A percentile compares a stretch with the other conserved stretches of the same genome.
These are phyloP conservation scores for Lachnellula occidentalis DNA, from an alignment of 2,329 filamentous ascomycete species.

Conservation along the genomic window DNA sequence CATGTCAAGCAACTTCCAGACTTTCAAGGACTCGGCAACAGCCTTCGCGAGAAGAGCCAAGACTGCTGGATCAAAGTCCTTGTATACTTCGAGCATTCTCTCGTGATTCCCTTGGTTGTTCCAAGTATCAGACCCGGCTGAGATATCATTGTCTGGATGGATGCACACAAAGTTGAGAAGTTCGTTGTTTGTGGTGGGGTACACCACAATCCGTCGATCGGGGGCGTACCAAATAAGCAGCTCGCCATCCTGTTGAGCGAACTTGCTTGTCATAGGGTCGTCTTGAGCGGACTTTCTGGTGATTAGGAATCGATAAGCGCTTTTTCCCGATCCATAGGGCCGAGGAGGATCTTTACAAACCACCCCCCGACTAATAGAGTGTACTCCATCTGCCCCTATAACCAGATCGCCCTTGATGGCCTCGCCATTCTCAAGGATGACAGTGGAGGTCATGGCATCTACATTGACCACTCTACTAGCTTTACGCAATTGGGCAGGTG, in stretches of 20 bases:
- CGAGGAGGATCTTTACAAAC: conserved; percentile 19
- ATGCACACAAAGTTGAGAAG: conserved; percentile 47
- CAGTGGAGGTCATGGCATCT: conserved; percentile 34
- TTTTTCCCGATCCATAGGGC: conserved; percentile 16
- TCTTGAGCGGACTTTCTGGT: conserved; percentile 21
- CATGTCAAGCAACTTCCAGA: conserved; percentile 62
- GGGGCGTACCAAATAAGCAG: conserved; percentile 37
- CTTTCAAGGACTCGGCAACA: conserved; percentile 41
- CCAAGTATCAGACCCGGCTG: conserved; percentile 38
- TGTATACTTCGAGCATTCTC: conserved; percentile 35
- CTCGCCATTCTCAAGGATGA: conserved; percentile 42
- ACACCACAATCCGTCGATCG: conserved; percentile 42
- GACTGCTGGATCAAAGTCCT: conserved; percentile 39
- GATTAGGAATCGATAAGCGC: conserved; percentile 25
- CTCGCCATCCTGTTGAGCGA: conserved; percentile 29
- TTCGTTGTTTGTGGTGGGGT: conserved; percentile 41
- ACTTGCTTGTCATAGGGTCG: conserved; percentile 33
- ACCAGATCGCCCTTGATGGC: conserved; percentile 43
- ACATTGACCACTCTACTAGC: conserved; percentile 40
- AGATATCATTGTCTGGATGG: conserved; percentile 44
- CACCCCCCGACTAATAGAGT: conserved; percentile 20
- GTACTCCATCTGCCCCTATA: conserved; percentile 50
- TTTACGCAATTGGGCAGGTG: conserved; percentile 35
- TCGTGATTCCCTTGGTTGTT: conserved; percentile 34
- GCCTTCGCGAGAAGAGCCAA: conserved; percentile 38